phyloP scores from a whole-genome alignment of 2,329 filamentous ascomycete species.

The Fusarium buharicum region DNA sequence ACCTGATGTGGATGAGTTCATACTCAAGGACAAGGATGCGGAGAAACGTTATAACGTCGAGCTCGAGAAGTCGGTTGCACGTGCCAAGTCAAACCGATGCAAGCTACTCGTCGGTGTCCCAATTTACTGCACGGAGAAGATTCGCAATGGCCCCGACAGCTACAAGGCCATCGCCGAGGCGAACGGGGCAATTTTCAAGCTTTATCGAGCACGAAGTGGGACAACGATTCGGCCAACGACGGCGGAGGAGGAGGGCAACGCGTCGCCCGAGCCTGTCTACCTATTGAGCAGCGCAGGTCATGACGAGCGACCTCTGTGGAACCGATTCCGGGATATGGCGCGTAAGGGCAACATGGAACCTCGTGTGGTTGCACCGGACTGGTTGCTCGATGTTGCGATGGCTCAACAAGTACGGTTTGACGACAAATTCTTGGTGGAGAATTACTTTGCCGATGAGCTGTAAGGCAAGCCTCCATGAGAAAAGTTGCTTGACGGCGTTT shows the following conservation, averaged over 20 bases:
- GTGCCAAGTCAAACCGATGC: constrained; percentile 80
- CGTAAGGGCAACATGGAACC: constrained; percentile 81
- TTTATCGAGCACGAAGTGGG: constrained; percentile 79
- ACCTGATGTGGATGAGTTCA: constrained; percentile 71
- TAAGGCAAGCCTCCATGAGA: constrained; percentile 10
- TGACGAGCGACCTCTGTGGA: constrained; percentile 80
- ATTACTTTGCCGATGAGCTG: constrained; percentile 52
- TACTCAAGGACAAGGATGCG: constrained; percentile 75
- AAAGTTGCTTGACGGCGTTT: constrained; percentile 37
- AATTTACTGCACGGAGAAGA: constrained; percentile 84
- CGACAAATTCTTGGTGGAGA: constrained; percentile 67
- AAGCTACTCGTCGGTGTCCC: constrained; percentile 78
- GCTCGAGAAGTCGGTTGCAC: constrained; percentile 72
- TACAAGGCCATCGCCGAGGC: constrained; percentile 87
- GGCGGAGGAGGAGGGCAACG: constrained; percentile 70
- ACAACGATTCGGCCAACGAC: constrained; percentile 73
- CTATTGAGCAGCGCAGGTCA: constrained; percentile 76
- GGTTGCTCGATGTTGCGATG: constrained; percentile 91
- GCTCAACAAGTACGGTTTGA: constrained; percentile 80
- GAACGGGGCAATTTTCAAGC: constrained; percentile 85
- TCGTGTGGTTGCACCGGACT: constrained; percentile 84
- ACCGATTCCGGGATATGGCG: constrained; percentile 82
- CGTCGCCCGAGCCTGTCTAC: constrained; percentile 78
- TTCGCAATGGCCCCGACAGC: constrained; percentile 83
- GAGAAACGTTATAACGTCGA: constrained; percentile 78